Base-by-base conservation (phyloP, 2,329 filamentous ascomycete species). In the Xenoacremonium recifei region DNA sequence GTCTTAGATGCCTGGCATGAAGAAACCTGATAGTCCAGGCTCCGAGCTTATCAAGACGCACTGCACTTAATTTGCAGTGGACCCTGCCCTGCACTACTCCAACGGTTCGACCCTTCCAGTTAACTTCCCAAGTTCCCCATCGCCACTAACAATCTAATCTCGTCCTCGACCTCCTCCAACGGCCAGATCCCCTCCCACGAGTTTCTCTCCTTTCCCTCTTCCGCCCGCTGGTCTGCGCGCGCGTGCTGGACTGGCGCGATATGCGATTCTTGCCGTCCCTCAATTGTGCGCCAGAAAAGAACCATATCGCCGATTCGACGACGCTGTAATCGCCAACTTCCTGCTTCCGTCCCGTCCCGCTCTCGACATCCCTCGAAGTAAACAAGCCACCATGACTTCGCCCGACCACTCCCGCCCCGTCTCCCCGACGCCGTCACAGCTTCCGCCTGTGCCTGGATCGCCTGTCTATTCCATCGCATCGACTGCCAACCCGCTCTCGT, bases 391-490 rank as follows among this genome's bases (percentile, higher is more conserved):
- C 32, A 69, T 69, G 65, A 54, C 65, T 29, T 56, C 61, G 35
- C 54, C 59, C 34, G 53, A 55, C 33, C 35, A 51, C 25, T 65
- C 65, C 39, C 62, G 66, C 39, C 62, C 69, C 21, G 65, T 64
- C 25, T 76, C 77, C 19, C 77, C 77, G 23, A 70, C 75, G 23
- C 75, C 71, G 9, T 78, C 76, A n/a, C 71, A 77, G 49, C 67
- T 82, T 0, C 79, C 79, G 15, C 75, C 77, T 2, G 69, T 84
- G n/a, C 81, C 81, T 5, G 65, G 66, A n/a, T 84, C 80, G 15
- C 81, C 81, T 29, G 76, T 80, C 18, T 82, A 78, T 61, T 83
- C 81, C 12, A 73, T 82, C 60, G 77, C 80, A 43, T 82, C 79
- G 30, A 84, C 80, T 15, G 71, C 79, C 23, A 79, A 80, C 54